Percentiles rank a stretch among this genome's conserved stretches.
These are phyloP conservation scores for Choiromyces venosus DNA, from an alignment of 495 filamentous ascomycete species.

Conservation along the genomic window DNA sequence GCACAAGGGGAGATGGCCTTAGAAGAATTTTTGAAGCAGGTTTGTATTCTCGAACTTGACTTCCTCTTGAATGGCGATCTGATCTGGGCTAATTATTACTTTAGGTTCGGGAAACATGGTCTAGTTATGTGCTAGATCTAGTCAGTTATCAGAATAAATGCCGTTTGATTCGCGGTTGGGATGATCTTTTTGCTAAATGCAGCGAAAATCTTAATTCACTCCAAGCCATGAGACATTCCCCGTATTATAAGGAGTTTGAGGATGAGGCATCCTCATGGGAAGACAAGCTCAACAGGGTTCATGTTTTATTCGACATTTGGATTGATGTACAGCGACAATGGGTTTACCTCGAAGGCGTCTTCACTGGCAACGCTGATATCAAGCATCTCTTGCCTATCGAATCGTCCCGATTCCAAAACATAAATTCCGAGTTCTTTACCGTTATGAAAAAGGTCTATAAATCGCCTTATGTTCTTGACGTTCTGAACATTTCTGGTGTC, in stretches of 20 bases:
- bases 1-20: conserved; percentile 98
- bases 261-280: conserved; percentile 96
- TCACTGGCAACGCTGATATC: conserved; percentile 97
- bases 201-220: conserved; percentile 96
- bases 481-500: conserved; percentile 87
- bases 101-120: conserved; percentile 82
- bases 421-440: conserved; percentile 94
- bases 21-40: conserved; percentile 94
- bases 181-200: conserved; percentile 96
- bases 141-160: conserved; percentile 98
- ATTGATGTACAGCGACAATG: conserved; percentile 99
- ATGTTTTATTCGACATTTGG: conserved; percentile 98
- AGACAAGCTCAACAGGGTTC: conserved; percentile 93
- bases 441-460: conserved; percentile 99
- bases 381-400: conserved; percentile 96
- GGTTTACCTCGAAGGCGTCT: conserved; percentile 98
- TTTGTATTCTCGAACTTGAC: conserved; percentile 4
- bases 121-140: conserved; percentile 85
- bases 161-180: conserved; percentile 93
- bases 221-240: conserved; percentile 97
- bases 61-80: not conserved
- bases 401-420: conserved; percentile 93
- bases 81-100: conserved; percentile 8
- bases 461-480: conserved; percentile 87
- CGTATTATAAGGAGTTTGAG: conserved; percentile 98